phyloP scores from a whole-genome alignment of 805 yeast species.

The Zygosaccharomyces rouxii region DNA sequence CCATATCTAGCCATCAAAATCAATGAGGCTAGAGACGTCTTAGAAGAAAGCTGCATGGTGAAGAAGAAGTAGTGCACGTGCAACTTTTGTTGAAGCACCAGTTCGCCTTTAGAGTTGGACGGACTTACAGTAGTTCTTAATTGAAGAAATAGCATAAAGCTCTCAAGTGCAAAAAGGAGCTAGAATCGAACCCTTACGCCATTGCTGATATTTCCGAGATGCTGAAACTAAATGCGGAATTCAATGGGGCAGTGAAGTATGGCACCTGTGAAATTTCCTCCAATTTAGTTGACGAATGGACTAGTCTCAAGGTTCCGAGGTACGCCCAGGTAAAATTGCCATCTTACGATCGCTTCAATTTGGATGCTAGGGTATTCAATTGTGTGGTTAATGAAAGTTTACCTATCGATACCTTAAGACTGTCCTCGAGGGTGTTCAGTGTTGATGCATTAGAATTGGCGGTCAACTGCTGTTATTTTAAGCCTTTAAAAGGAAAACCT shows the following conservation, averaged over 20 bases:
- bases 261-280: conserved; percentile 10
- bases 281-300: conserved; percentile 8
- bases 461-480: conserved; percentile 17
- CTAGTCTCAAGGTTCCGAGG: neutral
- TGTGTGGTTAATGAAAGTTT: conserved; percentile 13
- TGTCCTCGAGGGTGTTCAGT: conserved; percentile 12
- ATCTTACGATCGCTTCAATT: conserved; percentile 7
- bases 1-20: conserved; percentile 85
- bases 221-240: conserved; percentile 12
- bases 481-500: conserved; percentile 6
- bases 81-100: neutral
- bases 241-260: conserved; percentile 2
- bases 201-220: neutral
- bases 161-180: neutral
- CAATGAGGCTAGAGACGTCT: conserved; percentile 83
- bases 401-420: conserved; percentile 12
- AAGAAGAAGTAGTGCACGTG: conserved; percentile 10
- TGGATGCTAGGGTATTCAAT: conserved; percentile 1
- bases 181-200: neutral
- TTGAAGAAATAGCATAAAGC: neutral
- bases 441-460: conserved; percentile 12
- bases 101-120: neutral
- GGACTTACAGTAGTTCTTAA: neutral
- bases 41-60: conserved; percentile 33
- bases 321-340: conserved; percentile 15